A percentile compares a stretch with the other conserved stretches of the same genome.
Conservation (phyloP, 345 rosid genomes). For the Lepidium didymum region DNA sequence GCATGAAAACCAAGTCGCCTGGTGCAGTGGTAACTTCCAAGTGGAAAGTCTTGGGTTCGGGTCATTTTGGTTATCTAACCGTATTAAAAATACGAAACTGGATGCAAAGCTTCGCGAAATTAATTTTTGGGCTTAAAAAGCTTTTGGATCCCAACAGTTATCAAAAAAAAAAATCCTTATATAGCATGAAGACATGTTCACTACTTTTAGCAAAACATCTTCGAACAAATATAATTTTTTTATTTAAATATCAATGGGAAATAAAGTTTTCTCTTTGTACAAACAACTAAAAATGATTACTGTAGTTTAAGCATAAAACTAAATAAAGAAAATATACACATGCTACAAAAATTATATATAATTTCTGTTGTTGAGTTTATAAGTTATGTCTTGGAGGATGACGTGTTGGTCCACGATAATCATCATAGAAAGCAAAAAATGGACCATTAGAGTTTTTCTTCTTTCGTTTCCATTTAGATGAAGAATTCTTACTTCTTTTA, state of each 20-base stretch:
- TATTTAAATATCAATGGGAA: background rate
- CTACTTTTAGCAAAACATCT: background rate
- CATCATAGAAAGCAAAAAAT: slow-evolving; percentile 18
- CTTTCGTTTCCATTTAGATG: slow-evolving; percentile 17
- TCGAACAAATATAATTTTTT: background rate
- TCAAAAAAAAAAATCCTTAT: too few species aligned
- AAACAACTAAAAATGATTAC: background rate
- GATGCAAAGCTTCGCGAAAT: too few species aligned
- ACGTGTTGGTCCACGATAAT: slow-evolving; percentile 23
- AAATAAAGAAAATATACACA: background rate
- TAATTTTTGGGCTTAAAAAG: too few species aligned
- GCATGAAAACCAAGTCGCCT: slow-evolving; percentile 11
- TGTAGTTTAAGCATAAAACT: background rate
- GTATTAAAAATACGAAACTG: too few species aligned
- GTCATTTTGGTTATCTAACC: too few species aligned
- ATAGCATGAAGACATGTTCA: slow-evolving; percentile 5
- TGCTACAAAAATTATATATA: background rate
- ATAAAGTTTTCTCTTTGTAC: background rate
- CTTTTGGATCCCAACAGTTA: too few species aligned
- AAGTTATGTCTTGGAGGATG: slow-evolving; percentile 25
- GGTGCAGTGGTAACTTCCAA: too few species aligned
- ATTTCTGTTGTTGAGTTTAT: background rate
- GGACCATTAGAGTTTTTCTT: slow-evolving; percentile 11
- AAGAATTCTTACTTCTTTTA: slow-evolving; percentile 19
- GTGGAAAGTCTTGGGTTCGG: too few species aligned